Conservation (phyloP, 2,329 filamentous ascomycete species). For the Clarireedia hainanense region DNA sequence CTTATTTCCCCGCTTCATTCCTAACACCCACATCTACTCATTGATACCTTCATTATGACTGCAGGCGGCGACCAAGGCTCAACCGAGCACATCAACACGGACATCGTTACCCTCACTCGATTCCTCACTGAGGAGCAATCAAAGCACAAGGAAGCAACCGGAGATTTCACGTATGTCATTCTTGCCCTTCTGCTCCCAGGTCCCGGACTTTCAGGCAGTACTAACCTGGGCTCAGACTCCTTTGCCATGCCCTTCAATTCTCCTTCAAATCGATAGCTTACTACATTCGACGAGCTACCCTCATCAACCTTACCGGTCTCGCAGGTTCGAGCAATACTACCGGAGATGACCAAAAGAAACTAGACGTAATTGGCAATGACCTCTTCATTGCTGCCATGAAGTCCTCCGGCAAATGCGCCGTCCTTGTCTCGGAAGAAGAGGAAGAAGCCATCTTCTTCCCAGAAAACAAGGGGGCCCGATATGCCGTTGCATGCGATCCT, state of each 20-base stretch:
- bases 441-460: constrained; percentile 85
- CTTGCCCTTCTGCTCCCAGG: background rate
- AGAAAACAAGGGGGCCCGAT: constrained; percentile 67
- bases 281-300: constrained; percentile 91
- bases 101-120: constrained; percentile 91
- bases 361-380: constrained; percentile 98
- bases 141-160: constrained; percentile 89
- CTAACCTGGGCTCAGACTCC: constrained; percentile 50
- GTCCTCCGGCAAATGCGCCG: constrained; percentile 79
- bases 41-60: constrained; percentile 19
- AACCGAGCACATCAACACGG: constrained; percentile 81
- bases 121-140: constrained; percentile 94
- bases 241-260: constrained; percentile 97
- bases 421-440: constrained; percentile 97
- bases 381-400: constrained; percentile 94
- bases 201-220: background rate
- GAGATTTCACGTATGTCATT: constrained; percentile 86
- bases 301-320: constrained; percentile 92
- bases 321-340: constrained; percentile 93
- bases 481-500: constrained; percentile 93
- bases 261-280: constrained; percentile 99
- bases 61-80: constrained; percentile 26
- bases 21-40: background rate
- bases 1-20: background rate
- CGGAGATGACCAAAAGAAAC: constrained; percentile 98